Percentiles rank a stretch among this genome's conserved stretches.
Evolutionary conservation across 305 asterid species (phyloP).

Genomic region (Fraxinus dipetala): DNA sequence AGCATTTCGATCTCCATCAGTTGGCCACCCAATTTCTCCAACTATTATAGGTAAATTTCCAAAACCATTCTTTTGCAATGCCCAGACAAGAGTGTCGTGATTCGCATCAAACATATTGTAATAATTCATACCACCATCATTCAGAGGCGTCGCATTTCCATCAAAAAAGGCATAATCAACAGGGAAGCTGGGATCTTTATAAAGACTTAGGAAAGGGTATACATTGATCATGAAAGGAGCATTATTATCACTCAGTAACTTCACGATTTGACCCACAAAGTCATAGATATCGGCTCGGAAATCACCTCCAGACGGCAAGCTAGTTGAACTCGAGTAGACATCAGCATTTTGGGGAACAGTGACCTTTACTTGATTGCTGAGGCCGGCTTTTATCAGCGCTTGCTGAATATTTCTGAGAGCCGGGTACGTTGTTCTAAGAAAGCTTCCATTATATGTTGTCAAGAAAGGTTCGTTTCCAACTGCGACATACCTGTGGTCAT

Average conservation of each 20-base stretch:
- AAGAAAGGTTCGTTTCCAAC: constrained; percentile 81
- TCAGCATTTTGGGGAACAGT: constrained; percentile 68
- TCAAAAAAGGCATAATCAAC: constrained; percentile 71
- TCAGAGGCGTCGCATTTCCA: constrained; percentile 47
- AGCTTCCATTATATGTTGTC: constrained; percentile 59
- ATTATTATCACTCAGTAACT: constrained; percentile 46
- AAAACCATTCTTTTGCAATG: constrained; percentile 64
- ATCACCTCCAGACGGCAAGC: constrained; percentile 62
- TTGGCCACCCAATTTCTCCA: constrained; percentile 86
- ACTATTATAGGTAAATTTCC: constrained; percentile 53
- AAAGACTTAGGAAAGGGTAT: constrained; percentile 72
- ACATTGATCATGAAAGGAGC: constrained; percentile 64
- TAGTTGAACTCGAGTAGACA: constrained; percentile 36
- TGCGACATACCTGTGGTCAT: constrained; percentile 57
- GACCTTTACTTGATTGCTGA: constrained; percentile 53
- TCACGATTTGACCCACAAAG: constrained; percentile 42
- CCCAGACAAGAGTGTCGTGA: constrained; percentile 69
- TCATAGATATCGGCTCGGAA: constrained; percentile 57
- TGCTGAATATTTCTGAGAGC: constrained; percentile 54
- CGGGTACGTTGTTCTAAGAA: constrained; percentile 54
- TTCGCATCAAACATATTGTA: constrained; percentile 74
- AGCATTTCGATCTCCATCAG: constrained; percentile 70
- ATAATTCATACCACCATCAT: constrained; percentile 53
- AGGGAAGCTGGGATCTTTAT: constrained; percentile 54
- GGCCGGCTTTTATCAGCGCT: constrained; percentile 54